These are phyloP conservation scores for Galerina marginata DNA, from an alignment of 768 basidiomycete species.

Conservation along the genomic window DNA sequence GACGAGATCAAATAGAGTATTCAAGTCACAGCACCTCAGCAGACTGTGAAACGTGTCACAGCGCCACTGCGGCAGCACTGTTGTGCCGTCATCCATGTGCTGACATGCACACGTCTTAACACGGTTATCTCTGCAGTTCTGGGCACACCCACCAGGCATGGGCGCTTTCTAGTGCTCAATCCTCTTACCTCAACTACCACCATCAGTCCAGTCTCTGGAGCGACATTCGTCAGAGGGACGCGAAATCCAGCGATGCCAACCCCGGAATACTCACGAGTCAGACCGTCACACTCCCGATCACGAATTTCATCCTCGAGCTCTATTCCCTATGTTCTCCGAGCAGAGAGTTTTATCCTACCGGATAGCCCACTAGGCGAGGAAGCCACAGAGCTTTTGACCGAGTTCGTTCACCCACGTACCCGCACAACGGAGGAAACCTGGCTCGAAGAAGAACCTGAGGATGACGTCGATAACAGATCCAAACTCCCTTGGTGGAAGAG, in stretches of 20 bases:
- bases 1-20: not conserved
- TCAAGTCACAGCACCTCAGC: too few species aligned
- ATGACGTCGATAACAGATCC: constrained; percentile 30
- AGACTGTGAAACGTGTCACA: too few species aligned
- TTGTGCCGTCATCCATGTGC: too few species aligned
- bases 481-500: constrained; percentile 75
- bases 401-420: constrained; percentile 47
- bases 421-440: constrained; percentile 39
- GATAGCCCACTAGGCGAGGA: constrained; percentile 53
- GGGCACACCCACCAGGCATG: not conserved
- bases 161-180: not conserved
- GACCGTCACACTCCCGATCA: not conserved
- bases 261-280: not conserved
- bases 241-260: not conserved
- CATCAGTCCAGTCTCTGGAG: too few species aligned
- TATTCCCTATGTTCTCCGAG: constrained; percentile 31
- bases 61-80: too few species aligned
- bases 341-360: constrained; percentile 46
- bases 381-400: constrained; percentile 49
- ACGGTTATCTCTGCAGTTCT: constrained; percentile 3
- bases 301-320: constrained; percentile 11
- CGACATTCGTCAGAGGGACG: not conserved
- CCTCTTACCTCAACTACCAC: not conserved
- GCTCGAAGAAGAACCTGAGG: constrained; percentile 17
- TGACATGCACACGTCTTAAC: not conserved